phyloP scores from a whole-genome alignment of 495 filamentous ascomycete species.

The Podospora tetraspora region DNA sequence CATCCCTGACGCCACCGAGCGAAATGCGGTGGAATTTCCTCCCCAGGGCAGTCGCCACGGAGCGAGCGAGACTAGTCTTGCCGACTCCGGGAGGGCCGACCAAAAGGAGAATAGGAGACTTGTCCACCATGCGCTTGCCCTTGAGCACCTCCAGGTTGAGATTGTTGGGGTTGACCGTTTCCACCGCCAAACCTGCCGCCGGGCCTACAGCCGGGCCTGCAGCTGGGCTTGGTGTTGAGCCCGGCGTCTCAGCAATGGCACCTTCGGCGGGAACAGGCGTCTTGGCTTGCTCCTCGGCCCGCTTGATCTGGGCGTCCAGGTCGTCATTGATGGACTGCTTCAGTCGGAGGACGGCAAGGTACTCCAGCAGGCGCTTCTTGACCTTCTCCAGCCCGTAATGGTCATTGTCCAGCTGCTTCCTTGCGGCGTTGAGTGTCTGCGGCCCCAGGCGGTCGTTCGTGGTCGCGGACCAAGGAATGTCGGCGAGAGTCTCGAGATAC shows the following conservation, averaged over 20 bases:
- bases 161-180: constrained; percentile 43
- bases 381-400: constrained; percentile 97
- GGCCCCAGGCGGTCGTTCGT: constrained; percentile 86
- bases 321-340: constrained; percentile 84
- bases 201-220: constrained; percentile 33
- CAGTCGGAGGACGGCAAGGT: constrained; percentile 87
- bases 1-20: constrained; percentile 90
- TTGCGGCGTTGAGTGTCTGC: constrained; percentile 69
- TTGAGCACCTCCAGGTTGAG: constrained; percentile 63
- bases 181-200: constrained; percentile 20
- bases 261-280: constrained; percentile 32
- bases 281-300: constrained; percentile 55
- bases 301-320: constrained; percentile 68
- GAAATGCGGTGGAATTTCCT: constrained; percentile 97
- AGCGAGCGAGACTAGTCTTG: constrained; percentile 94
- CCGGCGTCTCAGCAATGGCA: constrained; percentile 21
- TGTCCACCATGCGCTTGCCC: constrained; percentile 77
- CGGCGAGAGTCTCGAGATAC: constrained; percentile 91
- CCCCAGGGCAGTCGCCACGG: constrained; percentile 83
- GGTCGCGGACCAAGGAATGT: constrained; percentile 86
- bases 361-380: constrained; percentile 93
- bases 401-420: constrained; percentile 90
- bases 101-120: constrained; percentile 90
- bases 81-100: constrained; percentile 94
- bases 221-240: constrained; percentile 18